A percentile compares a stretch with the other conserved stretches of the same genome.
These are phyloP conservation scores for Spiraea crenata DNA, from an alignment of 331 rosid species.

Conservation along the genomic window DNA sequence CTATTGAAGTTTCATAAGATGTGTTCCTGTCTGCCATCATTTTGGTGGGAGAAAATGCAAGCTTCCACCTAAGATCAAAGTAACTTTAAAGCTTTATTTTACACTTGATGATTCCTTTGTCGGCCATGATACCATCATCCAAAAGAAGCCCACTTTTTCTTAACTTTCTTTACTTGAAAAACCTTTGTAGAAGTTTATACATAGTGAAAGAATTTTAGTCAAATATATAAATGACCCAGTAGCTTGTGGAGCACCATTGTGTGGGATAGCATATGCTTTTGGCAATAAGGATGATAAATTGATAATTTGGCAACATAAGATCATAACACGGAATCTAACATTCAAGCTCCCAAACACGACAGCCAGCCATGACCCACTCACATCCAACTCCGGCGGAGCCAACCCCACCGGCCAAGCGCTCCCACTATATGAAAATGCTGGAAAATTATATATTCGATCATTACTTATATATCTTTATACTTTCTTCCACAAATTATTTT, in stretches of 20 bases:
- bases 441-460: too few species aligned
- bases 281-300: background rate
- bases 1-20: constrained; percentile 71
- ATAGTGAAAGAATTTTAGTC: too few species aligned
- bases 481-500: background rate
- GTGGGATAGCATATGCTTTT: too few species aligned
- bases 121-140: constrained; percentile 77
- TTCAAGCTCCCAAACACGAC: too few species aligned
- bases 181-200: background rate
- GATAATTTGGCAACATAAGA: background rate
- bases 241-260: too few species aligned
- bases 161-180: background rate
- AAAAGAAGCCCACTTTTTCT: constrained; percentile 21
- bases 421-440: too few species aligned
- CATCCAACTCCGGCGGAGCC: too few species aligned
- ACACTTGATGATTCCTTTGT: constrained; percentile 69
- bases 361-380: too few species aligned
- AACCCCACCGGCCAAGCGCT: too few species aligned
- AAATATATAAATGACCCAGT: too few species aligned
- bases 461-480: too few species aligned
- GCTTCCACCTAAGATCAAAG: constrained; percentile 40
- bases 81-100: constrained; percentile 55
- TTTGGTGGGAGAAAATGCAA: constrained; percentile 51
- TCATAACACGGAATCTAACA: too few species aligned
- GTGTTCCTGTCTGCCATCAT: constrained; percentile 73